These are phyloP conservation scores for Omphalotus olearius DNA, from an alignment of 1,284 basidiomycete genomes.

Conservation along the genomic window DNA sequence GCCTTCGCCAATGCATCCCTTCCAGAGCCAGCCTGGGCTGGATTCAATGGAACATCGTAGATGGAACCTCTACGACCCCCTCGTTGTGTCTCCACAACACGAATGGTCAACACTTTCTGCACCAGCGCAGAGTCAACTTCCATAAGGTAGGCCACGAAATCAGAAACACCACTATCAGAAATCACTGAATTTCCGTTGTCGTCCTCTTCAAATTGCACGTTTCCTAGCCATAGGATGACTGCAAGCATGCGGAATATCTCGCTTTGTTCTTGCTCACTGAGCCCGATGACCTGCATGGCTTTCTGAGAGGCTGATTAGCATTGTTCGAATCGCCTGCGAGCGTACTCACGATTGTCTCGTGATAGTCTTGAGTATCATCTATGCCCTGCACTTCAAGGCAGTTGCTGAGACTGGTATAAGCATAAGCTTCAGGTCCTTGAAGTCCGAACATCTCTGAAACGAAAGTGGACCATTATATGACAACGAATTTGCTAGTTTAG, in stretches of 20 bases:
- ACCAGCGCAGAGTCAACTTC: conserved; percentile 79
- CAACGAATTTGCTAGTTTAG: conserved; percentile 1
- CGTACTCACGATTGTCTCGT: conserved; percentile 75
- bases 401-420: conserved; percentile 89
- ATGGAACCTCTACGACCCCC: conserved; percentile 92
- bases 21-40: conserved; percentile 85
- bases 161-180: conserved; percentile 84
- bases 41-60: conserved; percentile 96
- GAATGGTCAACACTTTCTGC: conserved; percentile 83
- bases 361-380: conserved; percentile 85
- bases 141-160: conserved; percentile 95
- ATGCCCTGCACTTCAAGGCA: conserved; percentile 93
- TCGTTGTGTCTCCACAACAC: conserved; percentile 90
- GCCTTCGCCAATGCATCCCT: conserved; percentile 95
- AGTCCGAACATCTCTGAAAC: conserved; percentile 85
- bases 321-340: not conserved
- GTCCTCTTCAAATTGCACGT: conserved; percentile 85
- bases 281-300: conserved; percentile 93
- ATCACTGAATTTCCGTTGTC: conserved; percentile 88
- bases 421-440: conserved; percentile 96
- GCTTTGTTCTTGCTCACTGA: conserved; percentile 80
- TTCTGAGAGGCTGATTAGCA: conserved; percentile 43
- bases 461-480: conserved; percentile 1
- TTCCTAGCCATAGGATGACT: conserved; percentile 93
- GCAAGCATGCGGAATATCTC: conserved; percentile 95